Base-by-base conservation (phyloP, 768 basidiomycete species). In the Galerina marginata region DNA sequence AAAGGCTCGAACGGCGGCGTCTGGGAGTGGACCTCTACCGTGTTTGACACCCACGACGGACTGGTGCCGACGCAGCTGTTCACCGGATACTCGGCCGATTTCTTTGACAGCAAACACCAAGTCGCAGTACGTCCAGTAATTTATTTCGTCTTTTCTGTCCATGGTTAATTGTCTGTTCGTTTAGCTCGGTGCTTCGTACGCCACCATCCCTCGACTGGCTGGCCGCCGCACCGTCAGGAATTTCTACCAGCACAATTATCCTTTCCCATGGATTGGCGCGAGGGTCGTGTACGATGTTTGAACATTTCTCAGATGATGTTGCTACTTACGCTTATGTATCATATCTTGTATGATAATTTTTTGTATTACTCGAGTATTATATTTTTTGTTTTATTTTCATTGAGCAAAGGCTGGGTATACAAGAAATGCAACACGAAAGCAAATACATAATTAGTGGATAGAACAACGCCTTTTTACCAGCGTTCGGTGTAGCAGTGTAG, bases 21-120 rank as follows among this genome's bases (percentile, higher is more conserved):
- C 20, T 98, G 95, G 95, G 94, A 96, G 70, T 96, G 93, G 95
- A 94, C 95, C 0, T 85, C 85, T 14, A 93, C 92, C 0, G 62
- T 76, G 2, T 85, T 96, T 49, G 82, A 83, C 29, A 73, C 70
- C 0, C 88, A 93, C 68, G 82, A 86, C 11, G 93, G 91, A 0
- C 82, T 90, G 54, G 85, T 81, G 7, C 86, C 89, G 1, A 93
- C 92, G 0, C 72, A 83, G 9, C 79, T 96, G 11, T 98, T 96
- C 76, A 90, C 92, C 1, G 95, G 94, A 55, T 92, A 91, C 71
- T 92, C 92, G 11, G 79, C 84, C 10, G 95, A 97, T 74, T 97
- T 96, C 79, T 94, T 93, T 69, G 95, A 96, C 69, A 81, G 75
- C 2, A 87, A 88, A 65, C 95, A 98, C 74, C 87, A 87, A 23